Percentiles rank a stretch among this genome's conserved stretches.
These are phyloP conservation scores for Asclepias syriaca DNA, from an alignment of 257 asterid species.

Conservation along the genomic window DNA sequence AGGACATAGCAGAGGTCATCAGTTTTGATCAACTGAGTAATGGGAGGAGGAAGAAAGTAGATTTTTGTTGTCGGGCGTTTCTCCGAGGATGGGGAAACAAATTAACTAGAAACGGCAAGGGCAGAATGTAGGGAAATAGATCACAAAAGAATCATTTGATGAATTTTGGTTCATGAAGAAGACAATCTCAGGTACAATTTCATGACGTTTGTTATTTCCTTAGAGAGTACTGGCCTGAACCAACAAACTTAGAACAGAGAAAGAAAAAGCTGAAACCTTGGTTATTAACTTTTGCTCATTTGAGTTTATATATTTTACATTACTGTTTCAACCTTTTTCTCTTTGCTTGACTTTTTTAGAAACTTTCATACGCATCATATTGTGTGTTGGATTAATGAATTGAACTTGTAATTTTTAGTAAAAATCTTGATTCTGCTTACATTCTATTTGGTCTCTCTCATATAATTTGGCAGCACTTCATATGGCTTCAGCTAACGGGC, in stretches of 20 bases:
- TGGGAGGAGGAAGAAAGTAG: background rate
- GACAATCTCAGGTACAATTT: background rate
- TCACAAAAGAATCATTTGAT: background rate
- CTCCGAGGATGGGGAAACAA: too few relatives aligned
- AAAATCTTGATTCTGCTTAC: background rate
- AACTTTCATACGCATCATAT: background rate
- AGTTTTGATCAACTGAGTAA: too few relatives aligned
- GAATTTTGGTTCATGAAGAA: background rate
- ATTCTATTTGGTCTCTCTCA: constrained; percentile 13
- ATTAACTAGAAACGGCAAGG: too few relatives aligned
- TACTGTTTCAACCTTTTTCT: background rate
- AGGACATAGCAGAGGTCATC: too few relatives aligned
- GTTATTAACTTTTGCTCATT: background rate
- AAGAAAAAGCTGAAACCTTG: background rate
- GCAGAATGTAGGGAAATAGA: too few relatives aligned
- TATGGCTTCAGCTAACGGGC: constrained; percentile 98
- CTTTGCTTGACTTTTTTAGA: background rate
- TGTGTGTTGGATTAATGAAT: background rate
- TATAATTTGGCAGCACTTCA: constrained; percentile 67
- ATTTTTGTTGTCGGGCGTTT: background rate
- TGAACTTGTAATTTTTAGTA: background rate
- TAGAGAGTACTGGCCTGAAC: background rate
- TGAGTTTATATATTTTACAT: background rate
- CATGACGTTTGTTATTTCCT: background rate
- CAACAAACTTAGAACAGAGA: background rate